Evolutionary conservation across 441 rosid species (phyloP).

Genomic region (Jatropha multifida): DNA sequence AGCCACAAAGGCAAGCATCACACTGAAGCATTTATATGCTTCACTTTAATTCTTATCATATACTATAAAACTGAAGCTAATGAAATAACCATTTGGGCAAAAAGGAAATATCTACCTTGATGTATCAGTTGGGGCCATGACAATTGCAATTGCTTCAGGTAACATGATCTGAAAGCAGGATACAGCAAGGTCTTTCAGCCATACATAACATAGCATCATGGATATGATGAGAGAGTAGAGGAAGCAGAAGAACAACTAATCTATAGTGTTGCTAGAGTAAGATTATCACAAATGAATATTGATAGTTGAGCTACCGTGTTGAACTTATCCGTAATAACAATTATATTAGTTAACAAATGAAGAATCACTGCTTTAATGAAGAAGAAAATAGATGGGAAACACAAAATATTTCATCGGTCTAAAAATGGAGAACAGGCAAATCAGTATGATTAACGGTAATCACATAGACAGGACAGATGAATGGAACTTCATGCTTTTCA

Average conservation of each 20-base stretch:
- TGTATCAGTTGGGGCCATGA: constrained; percentile 90
- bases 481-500: not conserved
- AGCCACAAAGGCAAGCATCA: not conserved
- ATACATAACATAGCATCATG: not conserved
- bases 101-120: constrained; percentile 45
- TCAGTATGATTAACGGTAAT: not conserved
- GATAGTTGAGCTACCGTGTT: not conserved
- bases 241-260: not conserved
- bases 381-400: not conserved
- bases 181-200: constrained; percentile 14
- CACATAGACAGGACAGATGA: not conserved
- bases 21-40: not conserved
- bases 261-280: not conserved
- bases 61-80: constrained; percentile 11
- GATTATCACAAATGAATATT: not conserved
- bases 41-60: not conserved
- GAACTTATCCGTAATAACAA: not conserved
- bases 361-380: not conserved
- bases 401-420: not conserved
- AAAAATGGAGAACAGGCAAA: not conserved
- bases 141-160: constrained; percentile 94
- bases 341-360: not conserved
- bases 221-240: not conserved
- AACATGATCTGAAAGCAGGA: constrained; percentile 66
- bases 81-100: not conserved